Evolutionary conservation across 2,329 filamentous ascomycete genomes (phyloP), one percentile per base, ranked within the genome.

Genomic region (Apiospora arundinis): DNA sequence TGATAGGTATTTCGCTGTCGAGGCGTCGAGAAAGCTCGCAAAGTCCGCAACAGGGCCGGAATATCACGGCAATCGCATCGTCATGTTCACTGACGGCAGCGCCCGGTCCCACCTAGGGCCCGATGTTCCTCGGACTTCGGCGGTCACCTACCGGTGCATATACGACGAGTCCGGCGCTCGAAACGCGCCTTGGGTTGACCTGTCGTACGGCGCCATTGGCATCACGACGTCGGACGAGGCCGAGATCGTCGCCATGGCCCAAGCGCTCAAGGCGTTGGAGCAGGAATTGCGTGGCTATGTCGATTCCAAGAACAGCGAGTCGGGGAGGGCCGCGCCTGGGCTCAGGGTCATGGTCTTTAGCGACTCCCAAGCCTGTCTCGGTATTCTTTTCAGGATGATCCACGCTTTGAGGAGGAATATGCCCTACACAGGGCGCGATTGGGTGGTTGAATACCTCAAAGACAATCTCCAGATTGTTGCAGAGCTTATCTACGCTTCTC

Each of bases 381-480:
- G 14, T 7, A 18, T 32, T 6, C 25, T 56, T 8, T 1, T 18
- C 2, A 28, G 3, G 12, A 56, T 56, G 49, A 16, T 32, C 1
- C 1, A 18, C 2, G 18, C 25, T 2, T 2, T 56, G 1, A 18
- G 12, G 5, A 8, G 4, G 16, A 7, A 21, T 0, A 3, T 1
- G 25, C 49, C 25, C 2, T 56, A 18, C 4, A 32, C 25, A 2
- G 49, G 25, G 5, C 49, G 25, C 14, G 49, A 56, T 28, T 32
- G 14, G 25, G 32, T 25, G 14, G 49, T 32, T 2, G 25, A 56
- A 0, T 8, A 21, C 14, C 49, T 56, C 4, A 32, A 32, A 32
- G 25, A 25, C 14, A 32, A 21, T 5, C 4, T 56, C 25, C 6
- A 3, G 4, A 32, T 8, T 12, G 14, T 56, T 6, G 49, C 2